These are phyloP conservation scores for Gilbertella persicaria DNA, from an alignment of 371 early-diverging fungal species.

Conservation along the genomic window DNA sequence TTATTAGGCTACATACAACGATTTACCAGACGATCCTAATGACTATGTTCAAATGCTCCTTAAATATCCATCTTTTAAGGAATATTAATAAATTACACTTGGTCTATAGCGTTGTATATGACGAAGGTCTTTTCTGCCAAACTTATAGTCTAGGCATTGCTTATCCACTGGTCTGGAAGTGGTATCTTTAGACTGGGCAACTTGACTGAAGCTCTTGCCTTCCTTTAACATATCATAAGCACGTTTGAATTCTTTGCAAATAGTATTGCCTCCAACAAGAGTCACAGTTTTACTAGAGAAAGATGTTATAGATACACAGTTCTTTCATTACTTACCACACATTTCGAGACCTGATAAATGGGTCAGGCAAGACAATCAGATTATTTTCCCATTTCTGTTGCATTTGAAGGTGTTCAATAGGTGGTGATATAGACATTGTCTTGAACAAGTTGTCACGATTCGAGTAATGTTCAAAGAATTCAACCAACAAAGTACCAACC, in stretches of 20 bases:
- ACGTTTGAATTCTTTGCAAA: slow-evolving; percentile 1
- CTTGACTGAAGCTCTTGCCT: background rate
- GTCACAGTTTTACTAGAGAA: slow-evolving; percentile 1
- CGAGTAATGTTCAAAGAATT: slow-evolving; percentile 60
- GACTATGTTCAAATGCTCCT: background rate
- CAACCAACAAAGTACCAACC: slow-evolving; percentile 54
- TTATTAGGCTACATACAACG: background rate
- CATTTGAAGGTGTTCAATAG: slow-evolving; percentile 36
- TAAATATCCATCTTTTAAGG: background rate
- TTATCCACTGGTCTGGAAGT: background rate
- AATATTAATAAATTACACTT: background rate
- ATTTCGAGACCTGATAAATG: slow-evolving; percentile 7
- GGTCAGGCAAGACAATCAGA: slow-evolving; percentile 5
- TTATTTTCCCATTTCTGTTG: background rate
- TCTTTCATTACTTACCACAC: background rate
- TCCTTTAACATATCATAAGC: background rate
- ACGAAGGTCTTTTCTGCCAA: background rate
- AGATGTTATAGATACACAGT: background rate
- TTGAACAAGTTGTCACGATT: slow-evolving; percentile 49
- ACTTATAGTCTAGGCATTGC: background rate
- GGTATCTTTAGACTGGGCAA: background rate
- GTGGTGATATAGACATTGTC: slow-evolving; percentile 49
- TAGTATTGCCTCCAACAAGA: background rate
- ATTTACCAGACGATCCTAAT: background rate
- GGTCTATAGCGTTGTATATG: background rate